Base-by-base conservation (phyloP, 2,329 filamentous ascomycete genomes). In the Diaporthe destruens region DNA sequence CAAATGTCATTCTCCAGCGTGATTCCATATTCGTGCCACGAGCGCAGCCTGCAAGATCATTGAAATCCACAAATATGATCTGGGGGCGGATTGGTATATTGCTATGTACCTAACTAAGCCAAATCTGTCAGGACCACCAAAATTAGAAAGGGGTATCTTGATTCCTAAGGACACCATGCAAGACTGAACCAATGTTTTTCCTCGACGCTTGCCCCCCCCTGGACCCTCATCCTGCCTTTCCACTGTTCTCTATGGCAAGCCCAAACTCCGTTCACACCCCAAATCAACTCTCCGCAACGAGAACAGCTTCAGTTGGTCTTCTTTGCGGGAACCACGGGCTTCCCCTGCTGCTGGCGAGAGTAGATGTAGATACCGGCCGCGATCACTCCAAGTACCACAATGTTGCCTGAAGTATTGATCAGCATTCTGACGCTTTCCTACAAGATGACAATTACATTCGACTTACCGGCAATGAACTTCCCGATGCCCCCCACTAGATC, bases 381-480 rank as follows among this genome's bases (percentile, higher is more conserved):
- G 12, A 82, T 25, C 0, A 79, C 77, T 4, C 80, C 82, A 51
- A 84, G 74, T 39, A 83, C 75, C 18, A 81, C 79, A 51, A 82
- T 76, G 65, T 84, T 84, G 59, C 82, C 82, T 84, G 36, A 12
- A 5, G 8, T 14, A 6, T 1, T 2, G 0, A 63, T 39, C 20
- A 71, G 47, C 47, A 14, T 6, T 12, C 8, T 14, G 14, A 11
- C 0, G 5, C 1, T 16, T 4, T 14, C 6, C 7, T 34, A 7
- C 20, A 6, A 23, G 20, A 55, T 25, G 12, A 7, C 20, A 20
- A 6, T 18, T 20, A 25, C 36, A 20, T 9, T 14, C n/a, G 39
- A 78, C 81, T 74, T 77, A 84, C 83, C 79, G 7, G 81, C 71
- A 49, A 85, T 67, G 72, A 85, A 84, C 69, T 82, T 83, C 73